Conservation (phyloP, 2,329 filamentous ascomycete genomes). For the Cercospora zeae-maydis region DNA sequence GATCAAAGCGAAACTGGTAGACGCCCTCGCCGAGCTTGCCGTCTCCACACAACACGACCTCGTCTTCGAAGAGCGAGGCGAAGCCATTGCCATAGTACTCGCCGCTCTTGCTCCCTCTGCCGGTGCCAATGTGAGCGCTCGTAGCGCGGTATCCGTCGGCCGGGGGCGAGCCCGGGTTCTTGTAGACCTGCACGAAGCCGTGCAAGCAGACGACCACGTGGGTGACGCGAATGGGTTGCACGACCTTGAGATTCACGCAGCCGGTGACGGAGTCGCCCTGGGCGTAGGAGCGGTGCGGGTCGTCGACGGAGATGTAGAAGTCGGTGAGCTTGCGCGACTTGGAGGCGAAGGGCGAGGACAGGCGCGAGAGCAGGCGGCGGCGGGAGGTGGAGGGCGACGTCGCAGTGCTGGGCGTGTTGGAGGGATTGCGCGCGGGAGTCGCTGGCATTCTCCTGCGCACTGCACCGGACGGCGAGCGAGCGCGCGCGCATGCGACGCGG, state of each 20-base stretch:
- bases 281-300: conserved; percentile 72
- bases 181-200: conserved; percentile 76
- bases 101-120: conserved; percentile 50
- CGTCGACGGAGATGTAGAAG: conserved; percentile 72
- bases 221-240: conserved; percentile 72
- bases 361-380: conserved; percentile 49
- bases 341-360: conserved; percentile 54
- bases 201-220: conserved; percentile 75
- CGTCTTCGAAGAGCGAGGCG: conserved; percentile 78
- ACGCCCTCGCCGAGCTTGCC: conserved; percentile 69
- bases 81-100: conserved; percentile 71
- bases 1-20: conserved; percentile 76
- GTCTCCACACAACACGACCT: conserved; percentile 74
- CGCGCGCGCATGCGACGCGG: conserved; percentile 14
- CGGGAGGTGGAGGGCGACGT: conserved; percentile 21
- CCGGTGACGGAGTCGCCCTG: conserved; percentile 73
- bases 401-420: conserved; percentile 8
- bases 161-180: conserved; percentile 59
- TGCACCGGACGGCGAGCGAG: neutral
- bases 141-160: conserved; percentile 52
- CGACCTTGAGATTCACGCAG: conserved; percentile 66
- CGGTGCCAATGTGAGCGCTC: conserved; percentile 51
- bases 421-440: conserved; percentile 12
- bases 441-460: conserved; percentile 18
- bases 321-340: conserved; percentile 67